Percentiles rank a stretch among this genome's conserved stretches.
Evolutionary conservation across 257 asterid species (phyloP).

Genomic region (Capsicum rhomboideum): DNA sequence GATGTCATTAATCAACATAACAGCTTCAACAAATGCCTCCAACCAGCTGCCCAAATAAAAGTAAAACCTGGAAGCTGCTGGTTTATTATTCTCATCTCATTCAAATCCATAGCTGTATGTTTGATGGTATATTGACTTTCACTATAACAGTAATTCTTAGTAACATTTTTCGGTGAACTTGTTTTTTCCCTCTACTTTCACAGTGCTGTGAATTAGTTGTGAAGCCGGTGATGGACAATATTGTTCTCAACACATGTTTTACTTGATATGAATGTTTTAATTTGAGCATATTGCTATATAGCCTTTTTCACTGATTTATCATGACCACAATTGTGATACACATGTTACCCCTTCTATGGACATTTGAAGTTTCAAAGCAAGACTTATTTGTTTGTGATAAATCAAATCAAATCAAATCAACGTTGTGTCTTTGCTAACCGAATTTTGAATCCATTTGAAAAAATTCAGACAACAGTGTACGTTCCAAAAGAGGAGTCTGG

Average conservation of each 20-base stretch:
- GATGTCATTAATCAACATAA: background rate
- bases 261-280: background rate
- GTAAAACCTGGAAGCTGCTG: background rate
- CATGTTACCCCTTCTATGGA: background rate
- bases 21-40: background rate
- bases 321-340: background rate
- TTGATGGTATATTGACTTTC: background rate
- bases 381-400: background rate
- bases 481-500: slow-evolving; percentile 13
- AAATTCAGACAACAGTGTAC: slow-evolving; percentile 19
- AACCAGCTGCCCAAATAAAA: background rate
- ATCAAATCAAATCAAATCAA: background rate
- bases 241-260: background rate
- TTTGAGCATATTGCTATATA: background rate
- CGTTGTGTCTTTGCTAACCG: background rate
- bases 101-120: background rate
- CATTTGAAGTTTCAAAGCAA: background rate
- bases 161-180: background rate
- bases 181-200: background rate
- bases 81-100: too few relatives aligned
- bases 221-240: background rate
- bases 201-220: background rate
- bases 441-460: background rate
- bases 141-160: background rate
- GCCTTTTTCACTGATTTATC: background rate